These are phyloP conservation scores for Hanseniaspora clermontiae DNA, from an alignment of 805 yeast species.

Conservation along the genomic window DNA sequence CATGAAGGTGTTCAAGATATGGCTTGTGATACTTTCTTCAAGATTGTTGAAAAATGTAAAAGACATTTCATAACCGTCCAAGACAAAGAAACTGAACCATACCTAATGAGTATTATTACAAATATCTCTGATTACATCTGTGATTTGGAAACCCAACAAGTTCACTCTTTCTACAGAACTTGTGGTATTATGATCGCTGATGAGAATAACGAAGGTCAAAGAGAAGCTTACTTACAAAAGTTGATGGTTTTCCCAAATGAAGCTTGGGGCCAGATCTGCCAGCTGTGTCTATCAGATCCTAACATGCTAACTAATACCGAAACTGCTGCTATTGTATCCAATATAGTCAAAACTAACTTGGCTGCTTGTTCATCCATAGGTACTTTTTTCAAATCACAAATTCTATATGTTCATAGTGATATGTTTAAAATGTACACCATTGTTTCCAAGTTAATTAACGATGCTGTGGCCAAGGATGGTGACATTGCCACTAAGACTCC, in stretches of 20 bases:
- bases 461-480: slow-evolving; percentile 68
- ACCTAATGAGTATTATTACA: slow-evolving; percentile 76
- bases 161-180: slow-evolving; percentile 94
- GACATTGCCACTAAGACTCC: slow-evolving; percentile 88
- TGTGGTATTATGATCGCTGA: slow-evolving; percentile 90
- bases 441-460: slow-evolving; percentile 73
- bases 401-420: slow-evolving; percentile 74
- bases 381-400: slow-evolving; percentile 77
- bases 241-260: slow-evolving; percentile 84
- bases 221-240: slow-evolving; percentile 60
- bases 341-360: slow-evolving; percentile 87
- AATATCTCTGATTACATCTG: slow-evolving; percentile 76
- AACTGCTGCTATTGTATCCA: slow-evolving; percentile 83
- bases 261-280: slow-evolving; percentile 87
- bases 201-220: slow-evolving; percentile 54
- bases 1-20: slow-evolving; percentile 99
- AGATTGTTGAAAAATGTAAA: slow-evolving; percentile 88
- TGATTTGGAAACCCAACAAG: slow-evolving; percentile 92
- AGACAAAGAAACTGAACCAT: slow-evolving; percentile 75
- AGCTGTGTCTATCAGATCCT: slow-evolving; percentile 75
- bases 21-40: slow-evolving; percentile 99
- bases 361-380: slow-evolving; percentile 92
- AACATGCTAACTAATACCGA: slow-evolving; percentile 63
- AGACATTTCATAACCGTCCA: slow-evolving; percentile 86
- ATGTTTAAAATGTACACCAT: slow-evolving; percentile 83